Base-by-base conservation (phyloP, 768 basidiomycete genomes). In the Tulasnella sp. region DNA sequence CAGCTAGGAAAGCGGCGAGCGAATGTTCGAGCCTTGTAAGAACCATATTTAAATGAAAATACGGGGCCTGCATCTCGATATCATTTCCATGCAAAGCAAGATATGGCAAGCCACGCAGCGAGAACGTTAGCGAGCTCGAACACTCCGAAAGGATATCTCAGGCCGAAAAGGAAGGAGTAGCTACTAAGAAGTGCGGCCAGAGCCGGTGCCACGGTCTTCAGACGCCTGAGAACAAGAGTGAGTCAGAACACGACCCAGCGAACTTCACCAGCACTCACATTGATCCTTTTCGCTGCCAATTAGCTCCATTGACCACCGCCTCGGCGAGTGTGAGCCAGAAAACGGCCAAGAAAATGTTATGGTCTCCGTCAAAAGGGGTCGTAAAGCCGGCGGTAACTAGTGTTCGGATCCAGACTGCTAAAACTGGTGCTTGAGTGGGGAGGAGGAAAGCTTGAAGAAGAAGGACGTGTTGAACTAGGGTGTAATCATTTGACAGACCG, bases 351-450 rank as follows among this genome's bases (percentile, higher is more conserved):
- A 82, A 58, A 17, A 82, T 77, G 73, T 82, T 81, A 80, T 95
- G 93, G 81, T 96, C 94, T 0, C 92, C 90, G 58, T 90, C 87
- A 82, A 95, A 96, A 2, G 92, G 92, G 6, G 90, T 90, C 9
- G 88, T 90, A 77, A 89, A 87, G 0, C 93, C 92, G 12, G 93
- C 92, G 0, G 92, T 92, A 45, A 88, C 86, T 14, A 97, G 84
- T 49, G 95, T 96, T 71, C 94, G 88, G 2, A 91, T 91, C 96
- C 96, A 98, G 2, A 97, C 94, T 1, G 88, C 91, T 34, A 98
- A 85, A 7, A 91, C 90, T 0, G 93, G 91, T 2, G 89, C 91
- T 7, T 87, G 87, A 75, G 93, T 84, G 0, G 96, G 96, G 0
- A 97, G 83, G 2, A 96, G 85, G 87, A 90, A 91, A 22, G 92